Percentiles rank a stretch among this genome's conserved stretches.
Evolutionary conservation across 1,284 basidiomycete genomes (phyloP).

Genomic region (Rhodotorula sp.): DNA sequence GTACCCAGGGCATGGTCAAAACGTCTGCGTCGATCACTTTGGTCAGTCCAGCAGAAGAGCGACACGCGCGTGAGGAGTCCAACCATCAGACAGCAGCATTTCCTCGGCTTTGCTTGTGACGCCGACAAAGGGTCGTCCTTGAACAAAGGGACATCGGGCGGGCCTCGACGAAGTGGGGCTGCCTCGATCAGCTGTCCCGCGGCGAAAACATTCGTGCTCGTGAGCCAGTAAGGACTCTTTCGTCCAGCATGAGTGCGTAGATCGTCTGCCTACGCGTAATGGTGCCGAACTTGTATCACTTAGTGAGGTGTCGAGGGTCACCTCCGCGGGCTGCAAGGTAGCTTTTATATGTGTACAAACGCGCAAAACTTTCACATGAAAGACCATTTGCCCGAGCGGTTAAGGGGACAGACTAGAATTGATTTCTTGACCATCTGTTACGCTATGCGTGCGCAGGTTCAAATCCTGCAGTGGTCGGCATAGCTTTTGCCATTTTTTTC

Average conservation of each 20-base stretch:
- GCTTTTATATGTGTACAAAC: neutral
- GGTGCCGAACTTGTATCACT: too few relatives aligned
- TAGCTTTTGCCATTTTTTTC: neutral
- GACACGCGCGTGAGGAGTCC: neutral
- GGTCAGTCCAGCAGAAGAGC: neutral
- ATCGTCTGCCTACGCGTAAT: too few relatives aligned
- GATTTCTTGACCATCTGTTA: constrained; percentile 10
- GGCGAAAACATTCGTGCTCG: too few relatives aligned
- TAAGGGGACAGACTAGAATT: constrained; percentile 21
- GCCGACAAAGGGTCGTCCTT: too few relatives aligned
- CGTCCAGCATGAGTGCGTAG: too few relatives aligned
- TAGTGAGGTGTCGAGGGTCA: neutral
- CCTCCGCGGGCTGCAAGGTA: neutral
- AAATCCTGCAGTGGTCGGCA: constrained; percentile 16
- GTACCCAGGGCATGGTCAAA: constrained; percentile 35
- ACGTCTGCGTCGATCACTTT: constrained; percentile 1
- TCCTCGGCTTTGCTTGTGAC: neutral
- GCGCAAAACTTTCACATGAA: neutral
- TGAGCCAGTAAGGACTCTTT: too few relatives aligned
- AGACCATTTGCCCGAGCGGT: constrained; percentile 17
- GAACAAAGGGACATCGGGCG: too few relatives aligned
- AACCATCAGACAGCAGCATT: neutral
- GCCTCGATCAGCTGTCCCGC: too few relatives aligned
- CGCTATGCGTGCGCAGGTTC: constrained; percentile 21
- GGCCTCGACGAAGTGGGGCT: too few relatives aligned